Conservation (phyloP, 495 filamentous ascomycete species). For the Mytilinidion resinicola region DNA sequence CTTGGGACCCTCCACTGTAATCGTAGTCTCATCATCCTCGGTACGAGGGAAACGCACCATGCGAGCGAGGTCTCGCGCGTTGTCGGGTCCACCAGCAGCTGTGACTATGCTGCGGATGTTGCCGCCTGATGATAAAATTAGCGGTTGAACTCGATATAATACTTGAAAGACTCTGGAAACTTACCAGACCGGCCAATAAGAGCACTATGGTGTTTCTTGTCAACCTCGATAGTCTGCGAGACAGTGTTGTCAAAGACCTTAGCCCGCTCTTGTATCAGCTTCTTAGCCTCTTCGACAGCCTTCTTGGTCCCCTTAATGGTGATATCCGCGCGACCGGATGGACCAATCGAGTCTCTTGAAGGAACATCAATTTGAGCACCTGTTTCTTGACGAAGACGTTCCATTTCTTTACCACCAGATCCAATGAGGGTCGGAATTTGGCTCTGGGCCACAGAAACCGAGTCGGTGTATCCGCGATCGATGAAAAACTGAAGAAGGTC, state of each 20-base stretch:
- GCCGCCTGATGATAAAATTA: slow-evolving; percentile 51
- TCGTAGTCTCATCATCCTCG: slow-evolving; percentile 71
- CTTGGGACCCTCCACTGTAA: slow-evolving; percentile 77
- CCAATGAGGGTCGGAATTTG: slow-evolving; percentile 88
- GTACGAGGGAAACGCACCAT: slow-evolving; percentile 85
- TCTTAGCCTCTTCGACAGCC: slow-evolving; percentile 84
- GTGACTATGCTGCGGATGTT: slow-evolving; percentile 82
- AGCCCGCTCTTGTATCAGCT: slow-evolving; percentile 74
- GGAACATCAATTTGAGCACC: slow-evolving; percentile 89
- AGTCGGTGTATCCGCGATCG: slow-evolving; percentile 72
- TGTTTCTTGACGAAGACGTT: slow-evolving; percentile 73
- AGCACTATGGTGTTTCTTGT: slow-evolving; percentile 83
- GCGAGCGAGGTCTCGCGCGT: slow-evolving; percentile 69
- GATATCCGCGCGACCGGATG: slow-evolving; percentile 67
- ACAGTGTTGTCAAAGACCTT: slow-evolving; percentile 81
- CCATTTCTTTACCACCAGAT: slow-evolving; percentile 81
- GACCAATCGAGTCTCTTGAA: slow-evolving; percentile 55
- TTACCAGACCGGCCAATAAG: slow-evolving; percentile 85
- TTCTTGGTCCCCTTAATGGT: slow-evolving; percentile 83
- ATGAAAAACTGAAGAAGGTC: slow-evolving; percentile 78
- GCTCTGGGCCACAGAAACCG: slow-evolving; percentile 76
- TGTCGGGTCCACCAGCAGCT: slow-evolving; percentile 81
- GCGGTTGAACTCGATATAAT: not conserved
- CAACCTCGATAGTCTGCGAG: slow-evolving; percentile 74
- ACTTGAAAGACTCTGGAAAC: slow-evolving; percentile 24